Percentiles rank a stretch among this genome's conserved stretches.
These are phyloP conservation scores for Cyathus striatus DNA, from an alignment of 768 basidiomycete species.

Conservation along the genomic window DNA sequence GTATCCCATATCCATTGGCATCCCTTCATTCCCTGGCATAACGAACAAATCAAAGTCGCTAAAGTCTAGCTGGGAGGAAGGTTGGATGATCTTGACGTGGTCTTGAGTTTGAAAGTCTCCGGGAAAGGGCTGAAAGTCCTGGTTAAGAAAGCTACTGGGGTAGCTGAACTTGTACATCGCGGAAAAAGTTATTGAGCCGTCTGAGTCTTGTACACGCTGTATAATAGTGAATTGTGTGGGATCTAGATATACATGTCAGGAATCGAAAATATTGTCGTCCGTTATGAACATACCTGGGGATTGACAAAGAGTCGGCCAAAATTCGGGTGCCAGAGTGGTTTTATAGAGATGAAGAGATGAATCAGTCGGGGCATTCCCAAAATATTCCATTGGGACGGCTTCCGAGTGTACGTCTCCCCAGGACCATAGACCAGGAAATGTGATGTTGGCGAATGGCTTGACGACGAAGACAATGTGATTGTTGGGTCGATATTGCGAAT, in stretches of 20 bases:
- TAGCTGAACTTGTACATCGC: conserved; percentile 57
- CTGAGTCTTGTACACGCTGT: conserved; percentile 43
- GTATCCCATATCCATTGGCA: too few relatives aligned
- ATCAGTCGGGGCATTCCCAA: conserved; percentile 18
- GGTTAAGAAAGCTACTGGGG: conserved; percentile 10
- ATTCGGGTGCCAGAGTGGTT: conserved; percentile 56
- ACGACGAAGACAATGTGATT: conserved; percentile 53
- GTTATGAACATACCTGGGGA: conserved; percentile 44
- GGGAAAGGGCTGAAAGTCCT: not conserved
- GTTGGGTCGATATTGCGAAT: conserved; percentile 61
- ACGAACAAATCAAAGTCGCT: too few relatives aligned
- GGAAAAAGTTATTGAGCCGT: conserved; percentile 39
- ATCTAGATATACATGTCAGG: too few relatives aligned
- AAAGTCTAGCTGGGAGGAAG: conserved; percentile 3
- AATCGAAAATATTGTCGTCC: too few relatives aligned
- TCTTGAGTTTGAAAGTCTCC: not conserved
- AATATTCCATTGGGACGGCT: conserved; percentile 26
- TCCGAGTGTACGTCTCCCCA: conserved; percentile 52
- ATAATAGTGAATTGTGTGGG: conserved; percentile 62
- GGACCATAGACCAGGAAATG: conserved; percentile 54
- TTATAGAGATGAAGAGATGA: conserved; percentile 45
- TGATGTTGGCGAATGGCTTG: conserved; percentile 44
- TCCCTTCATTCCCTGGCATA: too few relatives aligned
- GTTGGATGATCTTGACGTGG: not conserved
- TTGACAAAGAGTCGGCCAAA: conserved; percentile 56